Percentiles rank a stretch among this genome's conserved stretches.
Evolutionary conservation across 306 rosid genomes (phyloP).

Genomic region (Casuarina cunninghamiana): DNA sequence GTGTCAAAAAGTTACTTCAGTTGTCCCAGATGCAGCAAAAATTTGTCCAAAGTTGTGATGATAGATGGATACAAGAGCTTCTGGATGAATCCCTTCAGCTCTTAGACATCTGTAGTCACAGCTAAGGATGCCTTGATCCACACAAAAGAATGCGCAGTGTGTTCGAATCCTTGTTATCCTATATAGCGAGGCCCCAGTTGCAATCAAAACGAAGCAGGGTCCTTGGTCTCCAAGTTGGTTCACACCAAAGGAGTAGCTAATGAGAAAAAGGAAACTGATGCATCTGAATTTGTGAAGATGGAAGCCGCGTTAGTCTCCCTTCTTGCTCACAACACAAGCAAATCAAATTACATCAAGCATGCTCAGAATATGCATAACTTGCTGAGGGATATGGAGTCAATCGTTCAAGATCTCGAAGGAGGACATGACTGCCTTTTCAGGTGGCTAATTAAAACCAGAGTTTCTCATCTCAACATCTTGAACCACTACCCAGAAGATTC

Average conservation of each 20-base stretch:
- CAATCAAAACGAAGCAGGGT: slow-evolving; percentile 15
- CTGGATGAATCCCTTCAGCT: slow-evolving; percentile 20
- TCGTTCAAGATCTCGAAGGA: no score
- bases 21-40: slow-evolving; percentile 4
- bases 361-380: slow-evolving; percentile 19
- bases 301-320: slow-evolving; percentile 18
- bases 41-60: neutral
- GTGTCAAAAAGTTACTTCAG: slow-evolving; percentile 11
- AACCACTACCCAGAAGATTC: no score
- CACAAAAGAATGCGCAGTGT: slow-evolving; percentile 24
- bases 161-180: slow-evolving; percentile 22
- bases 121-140: slow-evolving; percentile 27
- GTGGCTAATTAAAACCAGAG: no score
- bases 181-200: neutral
- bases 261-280: slow-evolving; percentile 12
- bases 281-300: slow-evolving; percentile 24
- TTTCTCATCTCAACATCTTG: no score
- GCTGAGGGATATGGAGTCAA: neutral
- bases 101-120: slow-evolving; percentile 19
- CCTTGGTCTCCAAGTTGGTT: slow-evolving; percentile 23
- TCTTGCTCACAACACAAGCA: slow-evolving; percentile 1
- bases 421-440: no score
- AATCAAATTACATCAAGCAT: neutral
- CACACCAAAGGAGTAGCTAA: slow-evolving; percentile 24
- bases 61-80: neutral